These are phyloP conservation scores for Globisporangium nodosum DNA, from an alignment of 352 stramenopile species.

Conservation along the genomic window DNA sequence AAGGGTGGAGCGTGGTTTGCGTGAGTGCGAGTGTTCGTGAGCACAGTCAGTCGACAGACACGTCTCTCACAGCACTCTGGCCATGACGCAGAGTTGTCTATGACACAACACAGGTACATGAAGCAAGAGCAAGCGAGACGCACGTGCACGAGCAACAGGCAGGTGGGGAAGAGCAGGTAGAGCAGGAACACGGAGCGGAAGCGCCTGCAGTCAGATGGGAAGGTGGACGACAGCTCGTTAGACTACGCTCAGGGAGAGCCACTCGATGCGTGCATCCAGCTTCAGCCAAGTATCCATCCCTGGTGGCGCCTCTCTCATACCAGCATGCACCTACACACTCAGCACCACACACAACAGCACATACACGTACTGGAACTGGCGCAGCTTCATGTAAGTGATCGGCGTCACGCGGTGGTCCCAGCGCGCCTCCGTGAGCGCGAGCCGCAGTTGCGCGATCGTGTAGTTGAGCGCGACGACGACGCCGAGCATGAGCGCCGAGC, in stretches of 20 bases:
- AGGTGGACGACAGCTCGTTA: background rate
- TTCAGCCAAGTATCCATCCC: too few species aligned
- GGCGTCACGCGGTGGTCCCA: slow-evolving; percentile 59
- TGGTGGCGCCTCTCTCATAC: too few species aligned
- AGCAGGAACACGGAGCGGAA: slow-evolving; percentile 54
- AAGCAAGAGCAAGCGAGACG: slow-evolving; percentile 9
- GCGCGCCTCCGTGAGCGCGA: slow-evolving; percentile 35
- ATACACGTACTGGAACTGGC: slow-evolving; percentile 49
- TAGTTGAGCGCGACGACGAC: slow-evolving; percentile 70
- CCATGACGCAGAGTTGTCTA: too few species aligned
- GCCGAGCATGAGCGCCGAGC: slow-evolving; percentile 58
- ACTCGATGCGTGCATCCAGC: too few species aligned
- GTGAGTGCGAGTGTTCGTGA: too few species aligned
- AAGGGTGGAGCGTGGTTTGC: too few species aligned
- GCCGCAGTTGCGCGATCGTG: slow-evolving; percentile 47
- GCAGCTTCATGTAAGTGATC: slow-evolving; percentile 64
- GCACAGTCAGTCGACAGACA: too few species aligned
- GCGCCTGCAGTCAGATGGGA: slow-evolving; percentile 15
- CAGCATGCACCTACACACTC: background rate
- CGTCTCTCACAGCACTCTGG: too few species aligned
- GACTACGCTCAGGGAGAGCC: too few species aligned
- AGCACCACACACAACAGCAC: background rate
- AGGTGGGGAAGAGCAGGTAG: slow-evolving; percentile 53
- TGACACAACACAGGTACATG: too few species aligned
- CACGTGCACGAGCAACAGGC: slow-evolving; percentile 52